phyloP scores from a whole-genome alignment of 2,329 filamentous ascomycete species.

The Corniculantispora saksenae region DNA sequence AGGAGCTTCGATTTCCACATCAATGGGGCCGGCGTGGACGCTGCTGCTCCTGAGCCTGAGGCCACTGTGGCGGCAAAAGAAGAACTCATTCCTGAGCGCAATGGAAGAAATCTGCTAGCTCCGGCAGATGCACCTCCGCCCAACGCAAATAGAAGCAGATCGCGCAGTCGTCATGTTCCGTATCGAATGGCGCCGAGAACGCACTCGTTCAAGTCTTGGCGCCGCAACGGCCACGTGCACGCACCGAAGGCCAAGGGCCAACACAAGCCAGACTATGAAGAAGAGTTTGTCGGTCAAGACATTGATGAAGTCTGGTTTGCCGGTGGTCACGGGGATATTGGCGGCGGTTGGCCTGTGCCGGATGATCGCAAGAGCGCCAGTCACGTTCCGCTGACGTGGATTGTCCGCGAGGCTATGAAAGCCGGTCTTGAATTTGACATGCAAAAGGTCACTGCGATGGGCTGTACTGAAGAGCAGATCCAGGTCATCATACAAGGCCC shows the following conservation, averaged over 20 bases:
- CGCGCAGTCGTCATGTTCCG: conserved; percentile 34
- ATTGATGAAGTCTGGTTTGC: conserved; percentile 82
- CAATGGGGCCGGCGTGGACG: background rate
- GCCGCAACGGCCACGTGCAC: background rate
- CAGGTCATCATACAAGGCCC: background rate
- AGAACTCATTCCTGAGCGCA: background rate
- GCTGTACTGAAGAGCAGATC: conserved; percentile 50
- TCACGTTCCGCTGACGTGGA: conserved; percentile 70
- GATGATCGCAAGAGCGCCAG: conserved; percentile 62
- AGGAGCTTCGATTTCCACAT: conserved; percentile 22
- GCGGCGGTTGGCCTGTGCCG: conserved; percentile 70
- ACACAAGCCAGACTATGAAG: conserved; percentile 10
- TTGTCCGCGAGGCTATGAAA: conserved; percentile 59
- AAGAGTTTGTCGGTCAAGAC: conserved; percentile 60
- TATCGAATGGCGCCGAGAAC: conserved; percentile 42
- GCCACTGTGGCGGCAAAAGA: background rate
- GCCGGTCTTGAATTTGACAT: conserved; percentile 72
- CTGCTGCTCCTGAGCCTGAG: background rate
- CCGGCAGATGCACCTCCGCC: conserved; percentile 20
- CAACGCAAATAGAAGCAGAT: background rate
- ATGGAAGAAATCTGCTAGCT: background rate
- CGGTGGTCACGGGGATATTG: conserved; percentile 76
- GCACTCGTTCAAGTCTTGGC: conserved; percentile 1
- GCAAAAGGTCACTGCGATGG: conserved; percentile 66
- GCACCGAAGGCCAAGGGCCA: conserved; percentile 20